A percentile compares a stretch with the other conserved stretches of the same genome.
Evolutionary conservation across 495 filamentous ascomycete genomes (phyloP).

Genomic region (Tuber melanosporum): DNA sequence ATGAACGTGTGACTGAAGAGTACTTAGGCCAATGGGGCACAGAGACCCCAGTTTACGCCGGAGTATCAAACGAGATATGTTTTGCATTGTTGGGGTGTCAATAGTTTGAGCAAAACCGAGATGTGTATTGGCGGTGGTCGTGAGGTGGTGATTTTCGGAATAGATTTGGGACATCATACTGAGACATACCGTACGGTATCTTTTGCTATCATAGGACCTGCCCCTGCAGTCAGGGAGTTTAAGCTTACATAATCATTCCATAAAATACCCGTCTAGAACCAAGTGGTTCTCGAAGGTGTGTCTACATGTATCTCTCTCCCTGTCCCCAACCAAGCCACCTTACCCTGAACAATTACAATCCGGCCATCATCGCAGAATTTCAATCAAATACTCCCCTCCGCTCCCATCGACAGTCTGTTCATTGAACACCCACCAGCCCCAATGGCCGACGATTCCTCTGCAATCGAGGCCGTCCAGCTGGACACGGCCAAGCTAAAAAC

Average conservation of each 20-base stretch:
- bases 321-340: background rate
- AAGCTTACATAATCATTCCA: background rate
- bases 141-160: background rate
- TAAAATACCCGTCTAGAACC: background rate
- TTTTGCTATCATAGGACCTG: background rate
- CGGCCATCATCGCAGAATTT: background rate
- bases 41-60: background rate
- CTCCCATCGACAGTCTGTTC: background rate
- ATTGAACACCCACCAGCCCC: slow-evolving; percentile 37
- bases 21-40: background rate
- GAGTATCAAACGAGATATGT: background rate
- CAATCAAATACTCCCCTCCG: background rate
- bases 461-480: slow-evolving; percentile 53
- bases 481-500: slow-evolving; percentile 81
- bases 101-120: background rate
- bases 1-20: slow-evolving; percentile 8
- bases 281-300: background rate
- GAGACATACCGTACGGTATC: background rate
- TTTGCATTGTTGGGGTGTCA: background rate
- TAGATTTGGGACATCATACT: background rate
- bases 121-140: background rate
- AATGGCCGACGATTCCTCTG: slow-evolving; percentile 33
- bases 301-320: background rate
- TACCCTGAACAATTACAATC: background rate
- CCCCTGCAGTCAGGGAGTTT: background rate